These are phyloP conservation scores for Poa annua DNA, from an alignment of 176 grass and related monocot genomes.

Conservation along the genomic window DNA sequence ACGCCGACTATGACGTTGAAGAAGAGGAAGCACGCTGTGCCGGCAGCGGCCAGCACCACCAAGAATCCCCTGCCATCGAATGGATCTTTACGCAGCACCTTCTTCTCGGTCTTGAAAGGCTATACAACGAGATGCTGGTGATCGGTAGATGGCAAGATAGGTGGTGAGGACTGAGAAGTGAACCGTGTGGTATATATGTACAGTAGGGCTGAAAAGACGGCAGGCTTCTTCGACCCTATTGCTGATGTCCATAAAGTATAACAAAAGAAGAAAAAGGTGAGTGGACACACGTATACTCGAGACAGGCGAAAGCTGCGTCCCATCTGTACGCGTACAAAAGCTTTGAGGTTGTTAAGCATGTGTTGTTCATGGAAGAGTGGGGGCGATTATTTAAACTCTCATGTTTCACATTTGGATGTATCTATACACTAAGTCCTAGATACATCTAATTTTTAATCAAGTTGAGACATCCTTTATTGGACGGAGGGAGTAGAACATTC, in stretches of 20 bases:
- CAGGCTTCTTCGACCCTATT: neutral
- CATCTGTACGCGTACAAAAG: neutral
- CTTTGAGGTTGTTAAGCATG: slow-evolving; percentile 6
- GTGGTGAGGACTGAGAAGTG: neutral
- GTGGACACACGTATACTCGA: neutral
- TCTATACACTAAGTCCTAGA: too few relatives aligned
- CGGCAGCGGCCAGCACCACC: neutral
- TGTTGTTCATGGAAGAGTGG: neutral
- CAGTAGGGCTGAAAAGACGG: neutral
- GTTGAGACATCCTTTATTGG: too few relatives aligned
- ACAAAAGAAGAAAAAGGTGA: neutral
- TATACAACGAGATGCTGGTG: neutral
- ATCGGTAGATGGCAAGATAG: neutral
- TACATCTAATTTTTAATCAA: too few relatives aligned
- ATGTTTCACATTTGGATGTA: too few relatives aligned
- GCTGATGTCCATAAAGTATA: neutral
- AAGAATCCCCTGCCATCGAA: neutral
- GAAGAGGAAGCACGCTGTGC: slow-evolving; percentile 41
- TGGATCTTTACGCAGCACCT: neutral
- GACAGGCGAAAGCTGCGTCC: neutral
- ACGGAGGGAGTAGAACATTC: too few relatives aligned
- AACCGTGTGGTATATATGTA: neutral
- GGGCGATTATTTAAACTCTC: neutral
- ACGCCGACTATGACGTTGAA: slow-evolving; percentile 43
- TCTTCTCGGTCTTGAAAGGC: neutral